Conservation (phyloP, 768 basidiomycete genomes). For the Termitomyces sp. region DNA sequence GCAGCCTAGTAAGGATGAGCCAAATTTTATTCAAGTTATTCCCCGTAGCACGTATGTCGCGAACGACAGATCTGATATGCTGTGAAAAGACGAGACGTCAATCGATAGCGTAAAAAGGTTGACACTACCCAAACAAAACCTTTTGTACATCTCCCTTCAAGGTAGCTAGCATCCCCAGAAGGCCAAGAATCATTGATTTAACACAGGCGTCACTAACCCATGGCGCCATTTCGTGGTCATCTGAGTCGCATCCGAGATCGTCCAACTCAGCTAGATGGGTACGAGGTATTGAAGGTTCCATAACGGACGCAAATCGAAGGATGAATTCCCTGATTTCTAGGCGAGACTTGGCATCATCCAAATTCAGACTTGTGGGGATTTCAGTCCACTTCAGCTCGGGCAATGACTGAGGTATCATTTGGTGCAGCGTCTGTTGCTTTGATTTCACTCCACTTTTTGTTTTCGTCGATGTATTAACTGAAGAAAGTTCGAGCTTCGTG, state of each 20-base stretch:
- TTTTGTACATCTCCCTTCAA: constrained; percentile 32
- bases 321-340: constrained; percentile 74
- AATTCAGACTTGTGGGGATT: constrained; percentile 36
- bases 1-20: constrained; percentile 45
- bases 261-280: constrained; percentile 61
- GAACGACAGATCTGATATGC: constrained; percentile 40
- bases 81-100: constrained; percentile 11
- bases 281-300: constrained; percentile 39
- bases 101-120: neutral
- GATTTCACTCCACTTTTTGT: constrained; percentile 7
- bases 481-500: neutral
- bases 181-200: constrained; percentile 56
- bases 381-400: constrained; percentile 51
- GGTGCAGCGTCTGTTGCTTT: constrained; percentile 22
- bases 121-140: constrained; percentile 21
- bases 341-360: constrained; percentile 49
- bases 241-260: constrained; percentile 34
- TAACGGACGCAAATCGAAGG: constrained; percentile 50
- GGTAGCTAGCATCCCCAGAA: constrained; percentile 50
- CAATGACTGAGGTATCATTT: constrained; percentile 28
- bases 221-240: constrained; percentile 32
- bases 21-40: constrained; percentile 61
- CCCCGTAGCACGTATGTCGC: constrained; percentile 48
- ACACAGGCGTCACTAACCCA: constrained; percentile 68
- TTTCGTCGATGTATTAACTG: neutral